Evolutionary conservation across 2,329 filamentous ascomycete species (phyloP).

Genomic region (Xylaria digitata): DNA sequence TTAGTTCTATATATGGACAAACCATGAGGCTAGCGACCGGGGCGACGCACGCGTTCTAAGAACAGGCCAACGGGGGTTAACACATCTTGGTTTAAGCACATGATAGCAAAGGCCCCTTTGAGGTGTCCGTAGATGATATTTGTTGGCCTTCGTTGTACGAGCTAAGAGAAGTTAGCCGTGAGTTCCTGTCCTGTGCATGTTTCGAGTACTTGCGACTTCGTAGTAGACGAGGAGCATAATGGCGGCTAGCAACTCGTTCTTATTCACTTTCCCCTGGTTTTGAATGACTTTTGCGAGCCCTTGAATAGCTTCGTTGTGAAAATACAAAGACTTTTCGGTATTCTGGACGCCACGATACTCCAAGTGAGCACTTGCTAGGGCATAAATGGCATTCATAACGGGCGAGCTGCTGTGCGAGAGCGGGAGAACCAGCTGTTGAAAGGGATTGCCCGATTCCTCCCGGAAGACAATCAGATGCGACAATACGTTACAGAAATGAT

Average conservation of each 20-base stretch:
- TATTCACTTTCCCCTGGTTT: slow-evolving; percentile 60
- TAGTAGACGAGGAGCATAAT: slow-evolving; percentile 73
- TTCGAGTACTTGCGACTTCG: slow-evolving; percentile 64
- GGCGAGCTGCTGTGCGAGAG: slow-evolving; percentile 65
- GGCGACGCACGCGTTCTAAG: slow-evolving; percentile 63
- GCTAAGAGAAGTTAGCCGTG: slow-evolving; percentile 52
- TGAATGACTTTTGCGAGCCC: slow-evolving; percentile 68
- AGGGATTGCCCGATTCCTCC: slow-evolving; percentile 71
- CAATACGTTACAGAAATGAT: slow-evolving; percentile 72
- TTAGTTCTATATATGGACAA: slow-evolving; percentile 41
- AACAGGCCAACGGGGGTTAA: slow-evolving; percentile 66
- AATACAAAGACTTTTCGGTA: slow-evolving; percentile 66
- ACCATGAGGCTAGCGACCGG: neutral
- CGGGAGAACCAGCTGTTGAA: slow-evolving; percentile 71
- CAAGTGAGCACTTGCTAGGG: slow-evolving; percentile 84
- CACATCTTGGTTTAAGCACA: slow-evolving; percentile 60
- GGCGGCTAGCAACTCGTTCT: slow-evolving; percentile 69
- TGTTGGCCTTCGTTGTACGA: slow-evolving; percentile 69
- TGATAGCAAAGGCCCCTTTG: slow-evolving; percentile 71
- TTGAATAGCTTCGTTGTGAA: slow-evolving; percentile 70
- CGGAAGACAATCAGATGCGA: slow-evolving; percentile 74
- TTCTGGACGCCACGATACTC: slow-evolving; percentile 70
- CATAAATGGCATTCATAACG: slow-evolving; percentile 86
- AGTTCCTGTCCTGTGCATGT: neutral
- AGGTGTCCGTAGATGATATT: slow-evolving; percentile 71